Conservation (phyloP, 495 filamentous ascomycete species). For the Xylona heveae region DNA sequence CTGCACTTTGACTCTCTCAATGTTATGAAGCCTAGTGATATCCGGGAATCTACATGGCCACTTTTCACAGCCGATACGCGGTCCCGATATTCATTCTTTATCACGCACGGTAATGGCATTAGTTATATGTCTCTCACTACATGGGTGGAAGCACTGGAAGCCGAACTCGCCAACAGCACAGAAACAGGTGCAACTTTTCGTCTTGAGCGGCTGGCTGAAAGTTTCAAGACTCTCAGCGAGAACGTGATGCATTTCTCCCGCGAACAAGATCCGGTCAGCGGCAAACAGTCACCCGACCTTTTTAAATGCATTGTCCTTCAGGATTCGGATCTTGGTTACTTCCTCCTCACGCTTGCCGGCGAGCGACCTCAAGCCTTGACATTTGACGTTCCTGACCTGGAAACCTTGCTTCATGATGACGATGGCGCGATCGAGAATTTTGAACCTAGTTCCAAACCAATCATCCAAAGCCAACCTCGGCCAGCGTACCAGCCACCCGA, state of each 20-base stretch:
- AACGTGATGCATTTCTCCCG: slow-evolving; percentile 24
- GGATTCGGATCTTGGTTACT: slow-evolving; percentile 57
- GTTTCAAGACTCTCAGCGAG: slow-evolving; percentile 36
- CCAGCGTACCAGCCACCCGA: slow-evolving; percentile 49
- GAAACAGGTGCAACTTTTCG: slow-evolving; percentile 50
- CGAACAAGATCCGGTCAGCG: slow-evolving; percentile 21
- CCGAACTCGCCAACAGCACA: slow-evolving; percentile 44
- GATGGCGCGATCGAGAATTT: too few relatives aligned
- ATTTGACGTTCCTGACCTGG: slow-evolving; percentile 40
- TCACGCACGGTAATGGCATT: slow-evolving; percentile 51
- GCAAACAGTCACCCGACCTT: slow-evolving; percentile 17
- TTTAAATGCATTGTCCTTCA: slow-evolving; percentile 42
- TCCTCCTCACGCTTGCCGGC: slow-evolving; percentile 49
- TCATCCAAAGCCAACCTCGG: slow-evolving; percentile 29
- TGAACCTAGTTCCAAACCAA: slow-evolving; percentile 13
- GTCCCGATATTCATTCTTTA: slow-evolving; percentile 57
- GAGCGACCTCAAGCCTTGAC: slow-evolving; percentile 39
- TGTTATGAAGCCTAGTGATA: slow-evolving; percentile 28
- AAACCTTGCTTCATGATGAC: slow-evolving; percentile 11
- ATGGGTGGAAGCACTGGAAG: slow-evolving; percentile 58
- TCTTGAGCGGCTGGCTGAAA: slow-evolving; percentile 43
- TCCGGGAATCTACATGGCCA: slow-evolving; percentile 37
- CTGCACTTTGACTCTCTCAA: slow-evolving; percentile 36
- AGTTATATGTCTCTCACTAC: slow-evolving; percentile 46
- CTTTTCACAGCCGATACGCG: slow-evolving; percentile 51